Conservation (phyloP, 148 eudicot genomes). For the Rhododendron williamsianum region DNA sequence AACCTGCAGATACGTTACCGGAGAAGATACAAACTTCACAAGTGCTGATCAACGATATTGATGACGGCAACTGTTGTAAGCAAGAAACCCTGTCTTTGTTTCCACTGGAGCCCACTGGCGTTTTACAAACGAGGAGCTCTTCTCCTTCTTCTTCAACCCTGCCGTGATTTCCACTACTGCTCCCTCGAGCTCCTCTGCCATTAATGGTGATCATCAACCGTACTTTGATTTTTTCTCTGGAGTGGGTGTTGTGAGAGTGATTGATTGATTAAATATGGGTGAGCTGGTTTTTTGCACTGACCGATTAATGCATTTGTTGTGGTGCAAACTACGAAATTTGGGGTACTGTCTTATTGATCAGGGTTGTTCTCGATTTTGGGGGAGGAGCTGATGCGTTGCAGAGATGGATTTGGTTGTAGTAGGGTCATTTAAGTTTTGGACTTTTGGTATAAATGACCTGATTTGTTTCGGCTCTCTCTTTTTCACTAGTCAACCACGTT, state of each 20-base stretch:
- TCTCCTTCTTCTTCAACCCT: slow-evolving; percentile 1
- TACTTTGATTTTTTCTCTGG: slow-evolving; percentile 36
- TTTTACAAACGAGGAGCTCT: slow-evolving; percentile 21
- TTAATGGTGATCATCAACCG: slow-evolving; percentile 8
- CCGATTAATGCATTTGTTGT: not conserved
- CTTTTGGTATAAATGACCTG: not conserved
- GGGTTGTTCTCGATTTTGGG: not conserved
- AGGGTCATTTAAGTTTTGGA: not conserved
- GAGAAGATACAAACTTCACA: not conserved
- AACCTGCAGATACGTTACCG: not conserved
- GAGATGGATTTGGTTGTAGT: not conserved
- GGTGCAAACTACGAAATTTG: not conserved
- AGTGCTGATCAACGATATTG: not conserved
- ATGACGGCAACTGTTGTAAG: not conserved
- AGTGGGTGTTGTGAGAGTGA: slow-evolving; percentile 26
- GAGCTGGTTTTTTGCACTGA: not conserved
- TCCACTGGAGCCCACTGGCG: slow-evolving; percentile 75
- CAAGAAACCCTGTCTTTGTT: slow-evolving; percentile 54
- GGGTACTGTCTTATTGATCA: not conserved
- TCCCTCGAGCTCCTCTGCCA: slow-evolving; percentile 14
- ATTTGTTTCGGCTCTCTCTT: not conserved
- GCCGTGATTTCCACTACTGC: slow-evolving; percentile 10
- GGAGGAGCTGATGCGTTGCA: not conserved
- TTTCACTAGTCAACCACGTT: not conserved
- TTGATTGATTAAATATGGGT: slow-evolving; percentile 14